Conservation (phyloP, 768 basidiomycete genomes). For the Termitomyces sp. region DNA sequence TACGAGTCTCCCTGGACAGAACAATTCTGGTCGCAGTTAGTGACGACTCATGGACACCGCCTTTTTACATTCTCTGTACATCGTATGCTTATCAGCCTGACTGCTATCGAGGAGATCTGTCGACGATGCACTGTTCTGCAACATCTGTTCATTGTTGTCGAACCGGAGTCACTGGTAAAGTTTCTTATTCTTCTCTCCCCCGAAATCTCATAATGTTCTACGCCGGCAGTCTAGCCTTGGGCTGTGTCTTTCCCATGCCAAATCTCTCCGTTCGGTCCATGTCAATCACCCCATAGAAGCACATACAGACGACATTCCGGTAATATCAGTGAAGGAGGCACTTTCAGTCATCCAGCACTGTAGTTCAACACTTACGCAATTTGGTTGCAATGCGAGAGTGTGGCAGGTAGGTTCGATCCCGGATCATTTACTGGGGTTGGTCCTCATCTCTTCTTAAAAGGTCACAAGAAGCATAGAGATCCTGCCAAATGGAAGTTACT, state of each 20-base stretch:
- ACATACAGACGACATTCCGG: constrained; percentile 18
- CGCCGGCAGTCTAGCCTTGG: constrained; percentile 32
- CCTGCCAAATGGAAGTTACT: constrained; percentile 32
- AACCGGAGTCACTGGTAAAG: constrained; percentile 40
- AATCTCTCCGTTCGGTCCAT: constrained; percentile 50
- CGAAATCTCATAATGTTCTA: neutral
- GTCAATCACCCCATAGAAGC: constrained; percentile 43
- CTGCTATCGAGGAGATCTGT: constrained; percentile 50
- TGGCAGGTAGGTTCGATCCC: constrained; percentile 47
- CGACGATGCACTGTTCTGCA: constrained; percentile 44
- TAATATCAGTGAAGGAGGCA: constrained; percentile 29
- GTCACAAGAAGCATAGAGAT: constrained; percentile 34
- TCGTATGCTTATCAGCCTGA: constrained; percentile 49
- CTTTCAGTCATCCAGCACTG: constrained; percentile 43
- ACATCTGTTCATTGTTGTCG: constrained; percentile 57
- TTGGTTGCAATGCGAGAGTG: constrained; percentile 65
- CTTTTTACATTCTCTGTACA: constrained; percentile 59
- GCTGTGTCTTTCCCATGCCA: constrained; percentile 36
- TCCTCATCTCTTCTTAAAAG: constrained; percentile 21
- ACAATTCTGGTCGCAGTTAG: constrained; percentile 45
- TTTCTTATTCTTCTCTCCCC: neutral
- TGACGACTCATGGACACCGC: constrained; percentile 41
- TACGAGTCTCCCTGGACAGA: constrained; percentile 34
- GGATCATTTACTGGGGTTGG: neutral
- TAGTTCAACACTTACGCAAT: constrained; percentile 44